These are phyloP conservation scores for Amanita exitialis DNA, from an alignment of 768 basidiomycete species.

Conservation along the genomic window DNA sequence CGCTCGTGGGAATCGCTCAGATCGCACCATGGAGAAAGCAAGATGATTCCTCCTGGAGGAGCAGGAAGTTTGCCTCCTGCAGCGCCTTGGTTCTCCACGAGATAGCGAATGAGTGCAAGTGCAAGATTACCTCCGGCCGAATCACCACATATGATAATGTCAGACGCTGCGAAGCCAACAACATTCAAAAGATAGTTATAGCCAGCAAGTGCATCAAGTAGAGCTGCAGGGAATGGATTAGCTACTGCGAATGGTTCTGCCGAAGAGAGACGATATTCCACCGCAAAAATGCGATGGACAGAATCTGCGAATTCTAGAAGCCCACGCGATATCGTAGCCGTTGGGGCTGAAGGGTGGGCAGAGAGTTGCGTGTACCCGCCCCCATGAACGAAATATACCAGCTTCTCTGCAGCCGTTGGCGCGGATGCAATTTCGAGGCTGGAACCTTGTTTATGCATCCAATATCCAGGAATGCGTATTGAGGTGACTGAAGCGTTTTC, in stretches of 20 bases:
- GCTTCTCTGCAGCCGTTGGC: slow-evolving; percentile 40
- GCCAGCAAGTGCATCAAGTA: slow-evolving; percentile 66
- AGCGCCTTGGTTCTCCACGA: slow-evolving; percentile 35
- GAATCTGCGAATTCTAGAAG: slow-evolving; percentile 33
- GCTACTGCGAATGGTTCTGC: slow-evolving; percentile 26
- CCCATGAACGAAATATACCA: slow-evolving; percentile 56
- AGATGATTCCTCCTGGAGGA: slow-evolving; percentile 37
- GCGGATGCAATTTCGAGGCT: slow-evolving; percentile 24
- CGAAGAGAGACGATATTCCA: slow-evolving; percentile 67
- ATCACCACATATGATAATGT: slow-evolving; percentile 65
- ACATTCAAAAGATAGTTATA: slow-evolving; percentile 58
- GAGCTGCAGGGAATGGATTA: slow-evolving; percentile 64
- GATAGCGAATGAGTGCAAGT: slow-evolving; percentile 50
- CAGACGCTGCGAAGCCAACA: slow-evolving; percentile 43
- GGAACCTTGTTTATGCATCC: slow-evolving; percentile 34
- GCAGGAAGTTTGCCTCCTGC: slow-evolving; percentile 25
- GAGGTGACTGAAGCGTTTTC: slow-evolving; percentile 27
- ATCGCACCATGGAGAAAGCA: slow-evolving; percentile 52
- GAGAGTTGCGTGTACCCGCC: slow-evolving; percentile 46
- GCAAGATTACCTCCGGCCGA: slow-evolving; percentile 74
- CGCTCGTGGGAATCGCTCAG: slow-evolving; percentile 28
- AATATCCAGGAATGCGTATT: slow-evolving; percentile 44
- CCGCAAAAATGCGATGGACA: slow-evolving; percentile 40
- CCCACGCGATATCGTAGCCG: slow-evolving; percentile 33
- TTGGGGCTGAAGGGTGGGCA: slow-evolving; percentile 44